Conservation (phyloP, 148 eudicot genomes). For the Diospyros lotus region DNA sequence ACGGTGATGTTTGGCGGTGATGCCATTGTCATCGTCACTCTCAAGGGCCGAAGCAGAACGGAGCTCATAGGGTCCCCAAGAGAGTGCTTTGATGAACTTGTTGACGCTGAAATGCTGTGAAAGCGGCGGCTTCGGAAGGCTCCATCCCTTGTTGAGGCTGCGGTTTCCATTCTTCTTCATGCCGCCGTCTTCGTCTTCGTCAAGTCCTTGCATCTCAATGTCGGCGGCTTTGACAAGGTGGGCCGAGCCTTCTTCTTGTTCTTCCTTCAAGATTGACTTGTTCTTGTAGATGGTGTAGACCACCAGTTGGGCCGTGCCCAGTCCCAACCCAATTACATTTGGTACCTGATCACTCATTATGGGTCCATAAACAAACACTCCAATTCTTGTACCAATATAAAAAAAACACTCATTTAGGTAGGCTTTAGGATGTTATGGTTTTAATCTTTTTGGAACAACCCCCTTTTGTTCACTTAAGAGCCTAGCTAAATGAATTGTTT, state of each 20-base stretch:
- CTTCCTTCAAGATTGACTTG: slow-evolving; percentile 11
- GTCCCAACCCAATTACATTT: slow-evolving; percentile 33
- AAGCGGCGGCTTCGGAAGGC: slow-evolving; percentile 22
- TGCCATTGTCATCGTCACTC: slow-evolving; percentile 13
- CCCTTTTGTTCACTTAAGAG: no score
- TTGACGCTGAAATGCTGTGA: slow-evolving; percentile 11
- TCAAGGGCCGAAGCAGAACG: background rate
- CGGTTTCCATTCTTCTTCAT: background rate
- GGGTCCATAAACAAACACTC: background rate
- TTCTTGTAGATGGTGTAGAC: slow-evolving; percentile 28
- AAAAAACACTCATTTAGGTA: no score
- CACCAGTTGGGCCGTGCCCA: slow-evolving; percentile 29
- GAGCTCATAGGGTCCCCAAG: slow-evolving; percentile 18
- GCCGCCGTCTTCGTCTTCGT: slow-evolving; percentile 3
- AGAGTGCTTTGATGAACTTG: slow-evolving; percentile 16
- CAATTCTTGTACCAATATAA: background rate
- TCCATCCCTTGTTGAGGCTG: slow-evolving; percentile 20
- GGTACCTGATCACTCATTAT: slow-evolving; percentile 24
- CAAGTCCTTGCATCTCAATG: slow-evolving; percentile 20
- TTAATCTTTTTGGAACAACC: no score
- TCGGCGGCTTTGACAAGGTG: background rate
- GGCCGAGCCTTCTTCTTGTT: slow-evolving; percentile 15
- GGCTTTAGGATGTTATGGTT: no score
- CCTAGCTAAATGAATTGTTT: no score
- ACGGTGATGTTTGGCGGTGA: background rate